Evolutionary conservation across 805 yeast species (phyloP).

Genomic region (Metschnikowia rubicola): DNA sequence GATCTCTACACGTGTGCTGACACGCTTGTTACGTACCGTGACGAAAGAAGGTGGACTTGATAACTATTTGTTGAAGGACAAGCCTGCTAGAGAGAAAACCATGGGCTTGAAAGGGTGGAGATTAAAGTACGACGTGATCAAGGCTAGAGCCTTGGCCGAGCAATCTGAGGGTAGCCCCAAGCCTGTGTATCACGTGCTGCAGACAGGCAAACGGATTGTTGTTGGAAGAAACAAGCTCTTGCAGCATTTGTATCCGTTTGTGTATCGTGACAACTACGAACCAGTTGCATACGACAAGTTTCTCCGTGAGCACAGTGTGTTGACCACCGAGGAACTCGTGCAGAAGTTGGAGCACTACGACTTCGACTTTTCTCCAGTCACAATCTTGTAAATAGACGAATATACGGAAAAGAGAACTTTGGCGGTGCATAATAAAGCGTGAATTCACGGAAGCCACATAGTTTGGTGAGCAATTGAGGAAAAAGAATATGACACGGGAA

Average conservation of each 20-base stretch:
- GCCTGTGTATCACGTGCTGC: constrained; percentile 48
- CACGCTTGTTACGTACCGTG: constrained; percentile 81
- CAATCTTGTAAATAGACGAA: constrained; percentile 15
- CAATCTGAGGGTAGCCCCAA: constrained; percentile 29
- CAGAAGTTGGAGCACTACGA: constrained; percentile 44
- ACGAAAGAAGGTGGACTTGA: constrained; percentile 95
- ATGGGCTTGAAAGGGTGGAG: constrained; percentile 92
- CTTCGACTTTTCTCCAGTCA: constrained; percentile 34
- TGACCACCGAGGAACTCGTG: constrained; percentile 48
- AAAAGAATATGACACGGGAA: too few species aligned
- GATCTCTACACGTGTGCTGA: constrained; percentile 60
- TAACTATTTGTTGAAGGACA: constrained; percentile 80
- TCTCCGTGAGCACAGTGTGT: constrained; percentile 39
- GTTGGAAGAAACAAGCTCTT: constrained; percentile 67
- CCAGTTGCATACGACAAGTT: constrained; percentile 47
- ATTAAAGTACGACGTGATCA: constrained; percentile 70
- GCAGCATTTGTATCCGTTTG: constrained; percentile 50
- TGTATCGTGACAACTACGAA: constrained; percentile 42
- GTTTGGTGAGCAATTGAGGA: background rate
- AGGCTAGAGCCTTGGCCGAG: constrained; percentile 37
- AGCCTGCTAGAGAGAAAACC: constrained; percentile 86
- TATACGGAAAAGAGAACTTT: background rate
- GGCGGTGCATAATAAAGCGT: background rate
- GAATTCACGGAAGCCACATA: background rate
- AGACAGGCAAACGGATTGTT: constrained; percentile 43